phyloP scores from a whole-genome alignment of 306 rosid species.

The Crotalaria pallida region DNA sequence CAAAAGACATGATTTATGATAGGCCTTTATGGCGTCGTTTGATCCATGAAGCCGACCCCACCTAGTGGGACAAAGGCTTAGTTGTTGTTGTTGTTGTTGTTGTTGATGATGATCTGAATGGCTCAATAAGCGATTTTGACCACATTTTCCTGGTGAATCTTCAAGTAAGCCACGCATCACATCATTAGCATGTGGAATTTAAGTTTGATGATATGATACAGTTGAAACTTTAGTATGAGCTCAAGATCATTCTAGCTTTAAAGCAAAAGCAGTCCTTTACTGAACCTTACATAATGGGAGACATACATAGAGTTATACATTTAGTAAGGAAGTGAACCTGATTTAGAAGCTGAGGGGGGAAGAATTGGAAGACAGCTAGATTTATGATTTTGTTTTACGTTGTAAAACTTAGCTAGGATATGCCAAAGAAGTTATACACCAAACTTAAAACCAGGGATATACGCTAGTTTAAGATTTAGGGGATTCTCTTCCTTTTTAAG shows the following conservation, averaged over 20 bases:
- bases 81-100: too few species aligned
- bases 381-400: background rate
- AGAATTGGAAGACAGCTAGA: background rate
- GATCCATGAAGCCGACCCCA: too few species aligned
- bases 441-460: background rate
- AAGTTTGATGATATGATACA: background rate
- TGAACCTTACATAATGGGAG: background rate
- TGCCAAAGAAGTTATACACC: background rate
- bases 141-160: background rate
- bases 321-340: background rate
- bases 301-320: background rate
- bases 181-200: background rate
- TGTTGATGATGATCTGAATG: background rate
- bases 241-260: conserved; percentile 1
- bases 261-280: background rate
- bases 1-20: too few species aligned
- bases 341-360: background rate
- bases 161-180: background rate
- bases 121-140: background rate
- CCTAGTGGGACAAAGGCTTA: too few species aligned
- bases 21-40: too few species aligned
- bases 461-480: background rate
- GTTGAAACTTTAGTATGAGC: background rate
- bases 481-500: background rate
- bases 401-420: background rate